Evolutionary conservation across 2,329 filamentous ascomycete species (phyloP), one percentile per base, ranked within the genome.

Genomic region (Clonostachys sp.): DNA sequence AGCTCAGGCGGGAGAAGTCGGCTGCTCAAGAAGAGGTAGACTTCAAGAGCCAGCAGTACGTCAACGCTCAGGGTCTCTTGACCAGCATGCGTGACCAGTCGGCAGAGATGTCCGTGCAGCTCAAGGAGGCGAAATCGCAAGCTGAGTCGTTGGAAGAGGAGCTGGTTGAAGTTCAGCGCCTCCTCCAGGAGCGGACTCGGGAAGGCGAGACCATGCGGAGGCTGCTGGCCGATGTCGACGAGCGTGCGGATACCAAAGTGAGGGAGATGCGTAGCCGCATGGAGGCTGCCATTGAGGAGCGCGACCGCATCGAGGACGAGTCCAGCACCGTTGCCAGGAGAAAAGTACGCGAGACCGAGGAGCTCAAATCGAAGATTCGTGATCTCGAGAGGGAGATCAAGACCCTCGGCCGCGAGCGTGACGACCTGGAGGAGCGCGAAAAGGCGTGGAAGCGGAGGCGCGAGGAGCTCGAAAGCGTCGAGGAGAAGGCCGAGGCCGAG

Each of bases 181-280:
- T 96, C 51, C 78, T 99, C 3, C 83, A 81, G 45, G 94, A 99
- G 66, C 84, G 94, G 24, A 92, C 89, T 5, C 83, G 94, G 41
- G 94, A 99, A 67, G 89, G 84, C 24, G 92, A 97, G 70, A 96
- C 90, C 1, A 97, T 99, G 91, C 83, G 94, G 34, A 78, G 91
- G 44, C 77, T 97, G 50, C 73, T 99, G 12, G 85, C 86, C 14
- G 92, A 97, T 54, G 89, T 91, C 9, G 90, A 97, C 63, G 82
- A 87, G 50, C 80, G 89, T 10, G 84, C 91, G 2, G 91, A 97
- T 54, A 74, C 75, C 50, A 88, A 90, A 59, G 81, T 95, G 16
- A 84, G 89, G 30, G 92, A 97, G 54, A 94, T 96, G 84, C 86
- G 89, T 46, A 84, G 89, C 49, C 83, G 87, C 3, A 86, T 97